These are phyloP conservation scores for Acanthamoeba sp. DNA, from an alignment of 208 protist species.

Conservation along the genomic window DNA sequence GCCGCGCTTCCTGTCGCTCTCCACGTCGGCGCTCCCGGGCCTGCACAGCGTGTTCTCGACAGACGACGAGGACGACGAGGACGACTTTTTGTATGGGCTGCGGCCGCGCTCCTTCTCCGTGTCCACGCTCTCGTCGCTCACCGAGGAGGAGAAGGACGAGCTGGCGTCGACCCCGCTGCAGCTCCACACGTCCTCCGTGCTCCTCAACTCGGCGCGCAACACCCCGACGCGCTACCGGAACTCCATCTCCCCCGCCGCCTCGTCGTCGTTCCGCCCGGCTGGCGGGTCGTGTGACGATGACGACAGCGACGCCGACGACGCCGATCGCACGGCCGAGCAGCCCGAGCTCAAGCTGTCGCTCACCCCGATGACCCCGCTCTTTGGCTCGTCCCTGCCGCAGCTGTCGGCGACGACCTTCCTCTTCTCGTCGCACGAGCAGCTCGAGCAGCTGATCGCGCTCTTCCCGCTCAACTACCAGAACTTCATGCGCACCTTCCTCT, in stretches of 20 bases:
- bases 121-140: not conserved
- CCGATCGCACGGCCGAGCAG: not conserved
- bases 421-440: conserved; percentile 29
- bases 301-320: not conserved
- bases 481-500: conserved; percentile 68
- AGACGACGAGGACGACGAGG: not conserved
- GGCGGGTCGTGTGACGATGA: too few relatives aligned
- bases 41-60: conserved; percentile 15
- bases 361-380: conserved; percentile 26
- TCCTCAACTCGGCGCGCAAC: not conserved
- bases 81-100: not conserved
- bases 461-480: conserved; percentile 53
- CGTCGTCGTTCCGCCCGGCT: too few relatives aligned
- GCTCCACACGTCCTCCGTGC: not conserved
- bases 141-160: not conserved
- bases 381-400: conserved; percentile 4
- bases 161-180: not conserved
- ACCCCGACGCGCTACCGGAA: not conserved
- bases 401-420: conserved; percentile 20
- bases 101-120: not conserved
- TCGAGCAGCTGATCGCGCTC: conserved; percentile 37
- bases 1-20: conserved; percentile 44
- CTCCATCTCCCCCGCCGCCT: too few relatives aligned
- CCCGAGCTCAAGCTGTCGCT: not conserved
- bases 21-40: conserved; percentile 22